Base-by-base conservation (phyloP, 495 filamentous ascomycete genomes). In the Lophium mytilinum region DNA sequence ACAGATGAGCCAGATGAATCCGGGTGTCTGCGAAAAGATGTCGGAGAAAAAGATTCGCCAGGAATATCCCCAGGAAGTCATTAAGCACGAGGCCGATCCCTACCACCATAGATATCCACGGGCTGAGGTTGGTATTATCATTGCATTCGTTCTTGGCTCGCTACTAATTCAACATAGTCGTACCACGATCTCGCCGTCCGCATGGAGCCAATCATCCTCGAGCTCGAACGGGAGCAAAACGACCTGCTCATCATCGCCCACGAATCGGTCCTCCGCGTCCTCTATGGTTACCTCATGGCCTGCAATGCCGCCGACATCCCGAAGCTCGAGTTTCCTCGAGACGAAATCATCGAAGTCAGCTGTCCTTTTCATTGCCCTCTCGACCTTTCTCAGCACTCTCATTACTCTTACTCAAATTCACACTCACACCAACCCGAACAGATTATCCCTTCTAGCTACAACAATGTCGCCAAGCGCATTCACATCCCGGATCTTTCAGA, bases 241-340 rank as follows among this genome's bases (percentile, higher is more conserved):
- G 94, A 99, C 71, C 77, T 99, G 39, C 77, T 99, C 33, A 96
- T 99, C 60, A 96, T 99, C 68, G 94, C 94, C 12, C 94, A 99
- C 67, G 94, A 99, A 71, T 92, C 87, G 57, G 94, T 99, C 11
- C 76, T 99, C 46, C 87, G 94, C 48, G 94, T 99, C 41, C 76
- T 99, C 21, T 99, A 97, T 67, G 91, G 92, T 11, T 99, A 99
- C 68, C 79, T 97, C 37, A 97, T 97, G 94, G 94, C 95, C 56
- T 97, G 94, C 73, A 90, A 89, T 71, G 91, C 94, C n/a, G 84
- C 83, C 61, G 90, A 95, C 63, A 99, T 99, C 58, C 94, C 94
- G 15, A 86, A 83, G 63, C 80, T 99, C 55, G 87, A 89, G 57
- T 99, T 99, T 66, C 91, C 93, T 10, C 86, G 94, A 9, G 85